Base-by-base conservation (phyloP, 2,329 filamentous ascomycete genomes). In the Venturia aucupariae region DNA sequence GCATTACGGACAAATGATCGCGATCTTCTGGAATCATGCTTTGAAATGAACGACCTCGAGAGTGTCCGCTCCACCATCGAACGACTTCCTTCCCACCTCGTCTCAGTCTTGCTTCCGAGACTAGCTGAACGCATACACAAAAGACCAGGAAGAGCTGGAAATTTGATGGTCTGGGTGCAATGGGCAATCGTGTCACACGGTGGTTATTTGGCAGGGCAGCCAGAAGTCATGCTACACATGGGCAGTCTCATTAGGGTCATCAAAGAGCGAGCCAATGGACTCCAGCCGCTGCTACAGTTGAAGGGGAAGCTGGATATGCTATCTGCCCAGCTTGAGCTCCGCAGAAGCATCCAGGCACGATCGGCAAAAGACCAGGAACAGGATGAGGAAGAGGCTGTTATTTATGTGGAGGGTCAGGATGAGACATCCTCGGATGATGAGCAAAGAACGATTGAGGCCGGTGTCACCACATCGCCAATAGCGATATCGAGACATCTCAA, bases 231-330 rank as follows among this genome's bases (percentile, higher is more conserved):
- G 69, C 86, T 87, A 72, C 87, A 88, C 72, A 83, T 99, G 66
- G 82, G 84, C 60, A 87, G 89, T 48, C 81, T 99, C 64, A 90
- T 93, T 75, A 88, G 89, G 72, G 93, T 97, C 22, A 84, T 97
- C 66, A 88, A 92, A 67, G 90, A 96, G 77, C 86, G 94, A 51
- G 88, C 92, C 41, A 87, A 87, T 68, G 92, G 90, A 19, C 81
- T 97, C 30, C 86, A 89, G 67, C 90, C 89, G 68, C 80, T 99
- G 57, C 80, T 99, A 42, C 85, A 92, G 24, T 82, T 99, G 66
- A 97, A 97, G 79, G 94, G 94, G 30, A 96, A 97, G 76, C 82
- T 99, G 39, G 93, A 97, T 73, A 90, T 99, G 85, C 82, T 97
- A 60, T 89, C 94, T 71, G 88, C 90, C 7, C 94, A 99, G 77